phyloP scores from a whole-genome alignment of 192 early-diverging fungal genomes.

The Coemansia sp. region DNA sequence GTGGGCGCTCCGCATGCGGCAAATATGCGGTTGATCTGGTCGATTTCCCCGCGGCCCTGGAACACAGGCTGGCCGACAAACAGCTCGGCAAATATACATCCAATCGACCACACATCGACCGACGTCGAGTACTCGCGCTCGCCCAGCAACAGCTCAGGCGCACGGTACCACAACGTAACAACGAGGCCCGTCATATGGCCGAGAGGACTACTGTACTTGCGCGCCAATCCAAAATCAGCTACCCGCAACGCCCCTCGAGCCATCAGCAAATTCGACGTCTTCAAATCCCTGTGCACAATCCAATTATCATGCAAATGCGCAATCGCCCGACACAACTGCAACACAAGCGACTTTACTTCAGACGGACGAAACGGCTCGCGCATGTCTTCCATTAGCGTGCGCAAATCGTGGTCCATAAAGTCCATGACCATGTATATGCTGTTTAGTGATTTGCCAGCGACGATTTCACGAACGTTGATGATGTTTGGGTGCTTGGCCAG shows the following conservation, averaged over 20 bases:
- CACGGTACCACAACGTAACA: constrained; percentile 95
- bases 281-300: constrained; percentile 92
- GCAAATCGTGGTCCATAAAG: constrained; percentile 93
- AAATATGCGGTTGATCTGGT: constrained; percentile 83
- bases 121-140: constrained; percentile 80
- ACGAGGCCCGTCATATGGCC: constrained; percentile 87
- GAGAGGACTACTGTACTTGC: constrained; percentile 79
- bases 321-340: constrained; percentile 77
- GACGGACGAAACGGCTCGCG: constrained; percentile 74
- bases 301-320: constrained; percentile 82
- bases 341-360: constrained; percentile 79
- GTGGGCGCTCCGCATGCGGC: constrained; percentile 85
- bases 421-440: constrained; percentile 98
- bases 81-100: constrained; percentile 97
- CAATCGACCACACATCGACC: constrained; percentile 96
- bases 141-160: constrained; percentile 91
- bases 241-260: constrained; percentile 85
- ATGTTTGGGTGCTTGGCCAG: constrained; percentile 82
- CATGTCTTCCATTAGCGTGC: constrained; percentile 87
- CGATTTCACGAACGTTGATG: constrained; percentile 78
- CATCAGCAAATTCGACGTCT: constrained; percentile 79
- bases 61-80: constrained; percentile 81
- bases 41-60: constrained; percentile 77
- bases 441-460: constrained; percentile 57
- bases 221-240: constrained; percentile 96